A percentile compares a stretch with the other conserved stretches of the same genome.
These are phyloP conservation scores for Theileria luwenshuni DNA, from an alignment of 169 alveolate genomes.

Conservation along the genomic window DNA sequence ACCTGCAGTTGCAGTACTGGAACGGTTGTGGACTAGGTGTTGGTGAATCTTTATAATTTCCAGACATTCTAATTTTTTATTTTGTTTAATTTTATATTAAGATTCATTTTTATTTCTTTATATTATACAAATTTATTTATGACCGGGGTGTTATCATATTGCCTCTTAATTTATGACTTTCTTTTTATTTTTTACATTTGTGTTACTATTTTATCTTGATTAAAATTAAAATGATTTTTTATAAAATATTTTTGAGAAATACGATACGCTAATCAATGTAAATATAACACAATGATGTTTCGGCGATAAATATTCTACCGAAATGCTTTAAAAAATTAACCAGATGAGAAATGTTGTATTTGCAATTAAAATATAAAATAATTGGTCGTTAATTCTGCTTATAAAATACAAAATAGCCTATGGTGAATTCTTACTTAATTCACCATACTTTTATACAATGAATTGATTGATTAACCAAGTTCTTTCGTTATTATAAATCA, in stretches of 20 bases:
- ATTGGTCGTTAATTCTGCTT: neutral
- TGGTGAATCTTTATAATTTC: neutral
- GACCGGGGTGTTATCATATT: no score
- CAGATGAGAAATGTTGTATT: neutral
- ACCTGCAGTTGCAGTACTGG: conserved; percentile 23
- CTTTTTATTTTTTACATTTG: no score
- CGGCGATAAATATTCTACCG: conserved; percentile 11
- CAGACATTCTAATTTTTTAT: neutral
- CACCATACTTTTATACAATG: conserved; percentile 3
- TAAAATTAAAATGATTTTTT: no score
- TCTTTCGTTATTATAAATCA: neutral
- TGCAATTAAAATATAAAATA: no score
- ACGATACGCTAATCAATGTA: neutral
- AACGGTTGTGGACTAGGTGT: conserved; percentile 1
- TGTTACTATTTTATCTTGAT: no score
- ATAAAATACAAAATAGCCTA: neutral
- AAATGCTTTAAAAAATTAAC: neutral
- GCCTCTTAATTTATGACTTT: neutral
- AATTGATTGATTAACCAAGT: neutral
- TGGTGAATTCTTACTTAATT: neutral
- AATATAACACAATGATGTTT: conserved; percentile 2
- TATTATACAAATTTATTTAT: no score
- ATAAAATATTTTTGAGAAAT: no score
- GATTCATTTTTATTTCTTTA: no score
- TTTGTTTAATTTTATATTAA: no score